Conservation (phyloP, 768 basidiomycete genomes). For the Dioszegia crocea region DNA sequence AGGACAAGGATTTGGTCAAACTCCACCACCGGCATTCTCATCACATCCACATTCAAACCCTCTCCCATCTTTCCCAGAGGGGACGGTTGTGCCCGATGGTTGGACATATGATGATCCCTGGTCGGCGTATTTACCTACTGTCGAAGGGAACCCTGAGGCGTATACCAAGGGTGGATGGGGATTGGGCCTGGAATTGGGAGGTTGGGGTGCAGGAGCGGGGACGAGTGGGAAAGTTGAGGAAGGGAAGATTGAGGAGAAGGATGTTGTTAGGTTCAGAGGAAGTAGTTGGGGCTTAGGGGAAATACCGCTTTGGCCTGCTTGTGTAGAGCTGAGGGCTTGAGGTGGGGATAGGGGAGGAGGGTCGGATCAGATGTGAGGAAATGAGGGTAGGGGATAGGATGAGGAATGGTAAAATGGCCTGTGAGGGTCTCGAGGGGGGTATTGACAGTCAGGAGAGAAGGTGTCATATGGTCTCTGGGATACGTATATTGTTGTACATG, state of each 20-base stretch:
- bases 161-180: slow-evolving; percentile 4
- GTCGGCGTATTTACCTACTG: slow-evolving; percentile 13
- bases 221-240: not conserved
- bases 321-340: slow-evolving; percentile 16
- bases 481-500: too few relatives aligned
- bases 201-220: not conserved
- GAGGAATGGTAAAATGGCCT: not conserved
- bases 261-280: not conserved
- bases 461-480: too few relatives aligned
- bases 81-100: slow-evolving; percentile 12
- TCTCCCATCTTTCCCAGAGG: not conserved
- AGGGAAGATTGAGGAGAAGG: slow-evolving; percentile 4
- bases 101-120: slow-evolving; percentile 37
- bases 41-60: not conserved
- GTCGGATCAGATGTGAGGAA: not conserved
- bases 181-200: not conserved
- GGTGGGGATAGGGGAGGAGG: not conserved
- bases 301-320: slow-evolving; percentile 25
- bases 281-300: slow-evolving; percentile 15
- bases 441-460: too few relatives aligned
- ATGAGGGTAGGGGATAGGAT: not conserved
- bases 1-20: not conserved
- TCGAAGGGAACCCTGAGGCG: not conserved
- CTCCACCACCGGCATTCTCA: slow-evolving; percentile 2
- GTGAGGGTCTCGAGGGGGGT: too few relatives aligned